Conservation (phyloP, 2,329 filamentous ascomycete species). For the Fusarium sp. region DNA sequence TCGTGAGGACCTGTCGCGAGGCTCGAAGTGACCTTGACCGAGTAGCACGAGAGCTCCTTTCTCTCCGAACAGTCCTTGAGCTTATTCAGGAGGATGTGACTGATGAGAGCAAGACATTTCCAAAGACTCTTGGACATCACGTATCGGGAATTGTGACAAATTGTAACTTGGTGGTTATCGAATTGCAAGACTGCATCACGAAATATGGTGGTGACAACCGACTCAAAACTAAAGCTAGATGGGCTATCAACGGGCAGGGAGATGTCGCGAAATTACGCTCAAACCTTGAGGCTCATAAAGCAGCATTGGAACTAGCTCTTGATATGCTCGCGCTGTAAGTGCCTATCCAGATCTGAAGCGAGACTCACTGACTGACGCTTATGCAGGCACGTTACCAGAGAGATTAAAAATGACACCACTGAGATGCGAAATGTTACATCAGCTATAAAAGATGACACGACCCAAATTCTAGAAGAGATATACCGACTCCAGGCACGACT, state of each 20-base stretch:
- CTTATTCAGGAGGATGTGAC: not conserved
- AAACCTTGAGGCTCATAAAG: not conserved
- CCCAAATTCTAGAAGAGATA: not conserved
- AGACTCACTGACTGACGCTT: not conserved
- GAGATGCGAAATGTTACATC: not conserved
- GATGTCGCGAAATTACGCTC: not conserved
- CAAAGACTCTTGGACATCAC: not conserved
- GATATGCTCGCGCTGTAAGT: not conserved
- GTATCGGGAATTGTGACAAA: not conserved
- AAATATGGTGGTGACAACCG: not conserved
- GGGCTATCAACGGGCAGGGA: not conserved
- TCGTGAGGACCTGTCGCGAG: not conserved
- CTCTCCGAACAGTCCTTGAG: not conserved
- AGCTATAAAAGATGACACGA: not conserved
- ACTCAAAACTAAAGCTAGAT: not conserved
- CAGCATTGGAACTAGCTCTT: not conserved
- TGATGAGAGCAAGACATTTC: not conserved
- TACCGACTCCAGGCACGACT: not conserved
- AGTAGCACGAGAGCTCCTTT: not conserved
- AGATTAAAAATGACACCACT: not conserved
- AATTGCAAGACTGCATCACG: not conserved
- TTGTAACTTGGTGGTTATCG: not conserved
- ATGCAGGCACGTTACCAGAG: not conserved
- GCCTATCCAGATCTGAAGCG: accelerated
- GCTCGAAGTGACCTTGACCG: not conserved